Percentiles rank a stretch among this genome's conserved stretches.
Evolutionary conservation across 352 stramenopile genomes (phyloP).

Genomic region (Phytophthora constricta): DNA sequence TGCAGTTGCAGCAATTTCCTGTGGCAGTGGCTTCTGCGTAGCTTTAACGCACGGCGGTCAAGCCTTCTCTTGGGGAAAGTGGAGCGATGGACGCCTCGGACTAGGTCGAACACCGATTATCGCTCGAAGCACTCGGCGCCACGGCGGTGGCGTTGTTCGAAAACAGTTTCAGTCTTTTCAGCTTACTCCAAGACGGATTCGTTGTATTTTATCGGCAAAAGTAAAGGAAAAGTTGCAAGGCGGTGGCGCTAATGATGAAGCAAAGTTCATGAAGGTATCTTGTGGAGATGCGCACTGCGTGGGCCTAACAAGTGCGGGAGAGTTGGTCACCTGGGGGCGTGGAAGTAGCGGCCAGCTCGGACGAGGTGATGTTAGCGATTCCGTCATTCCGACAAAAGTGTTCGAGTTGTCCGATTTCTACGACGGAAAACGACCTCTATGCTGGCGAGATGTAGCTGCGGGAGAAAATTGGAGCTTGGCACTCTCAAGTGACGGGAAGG

Average conservation of each 20-base stretch:
- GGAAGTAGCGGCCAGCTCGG: constrained; percentile 85
- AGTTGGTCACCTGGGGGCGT: constrained; percentile 79
- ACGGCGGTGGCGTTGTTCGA: constrained; percentile 34
- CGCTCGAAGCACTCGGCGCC: constrained; percentile 41
- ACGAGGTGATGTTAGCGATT: constrained; percentile 51
- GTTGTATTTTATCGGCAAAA: constrained; percentile 1
- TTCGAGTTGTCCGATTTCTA: constrained; percentile 2
- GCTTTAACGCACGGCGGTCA: constrained; percentile 57
- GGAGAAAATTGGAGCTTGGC: constrained; percentile 86
- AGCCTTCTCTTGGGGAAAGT: constrained; percentile 86
- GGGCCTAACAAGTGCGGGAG: constrained; percentile 55
- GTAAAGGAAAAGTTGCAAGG: neutral
- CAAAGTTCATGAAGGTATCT: constrained; percentile 47
- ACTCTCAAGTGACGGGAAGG: constrained; percentile 59
- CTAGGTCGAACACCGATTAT: constrained; percentile 68
- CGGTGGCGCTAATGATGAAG: neutral
- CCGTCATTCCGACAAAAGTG: constrained; percentile 31
- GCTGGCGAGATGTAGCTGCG: constrained; percentile 58
- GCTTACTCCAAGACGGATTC: constrained; percentile 40
- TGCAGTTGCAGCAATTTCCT: constrained; percentile 48
- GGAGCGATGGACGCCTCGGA: constrained; percentile 72
- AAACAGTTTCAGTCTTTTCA: constrained; percentile 74
- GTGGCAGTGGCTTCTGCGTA: constrained; percentile 83
- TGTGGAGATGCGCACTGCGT: constrained; percentile 85
- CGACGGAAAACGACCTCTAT: constrained; percentile 5